phyloP scores from a whole-genome alignment of 306 rosid genomes.

The Pueraria montana region DNA sequence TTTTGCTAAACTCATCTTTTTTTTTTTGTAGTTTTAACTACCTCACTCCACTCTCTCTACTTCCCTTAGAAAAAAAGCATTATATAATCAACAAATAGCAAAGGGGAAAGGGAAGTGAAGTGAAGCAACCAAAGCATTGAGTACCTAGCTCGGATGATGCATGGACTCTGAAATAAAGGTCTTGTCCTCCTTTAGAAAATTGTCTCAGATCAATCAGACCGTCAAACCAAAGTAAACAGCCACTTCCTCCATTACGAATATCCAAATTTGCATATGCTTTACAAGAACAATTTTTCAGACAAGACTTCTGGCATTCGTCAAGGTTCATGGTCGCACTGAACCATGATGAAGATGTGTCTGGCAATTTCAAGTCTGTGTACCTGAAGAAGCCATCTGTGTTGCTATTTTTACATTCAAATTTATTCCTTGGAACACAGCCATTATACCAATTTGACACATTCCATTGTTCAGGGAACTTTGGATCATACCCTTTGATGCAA shows the following conservation, averaged over 20 bases:
- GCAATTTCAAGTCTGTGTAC: neutral
- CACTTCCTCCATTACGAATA: slow-evolving; percentile 29
- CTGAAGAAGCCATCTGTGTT: neutral
- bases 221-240: slow-evolving; percentile 50
- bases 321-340: too few species aligned
- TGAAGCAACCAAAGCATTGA: neutral
- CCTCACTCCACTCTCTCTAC: too few species aligned
- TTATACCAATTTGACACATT: too few species aligned
- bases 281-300: too few species aligned
- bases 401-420: neutral
- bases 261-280: slow-evolving; percentile 6
- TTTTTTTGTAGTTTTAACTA: neutral
- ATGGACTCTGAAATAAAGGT: slow-evolving; percentile 40
- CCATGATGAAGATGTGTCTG: too few species aligned
- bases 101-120: neutral
- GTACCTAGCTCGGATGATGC: slow-evolving; percentile 46
- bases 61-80: too few species aligned
- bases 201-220: neutral
- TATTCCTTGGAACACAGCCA: too few species aligned
- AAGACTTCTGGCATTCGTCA: too few species aligned
- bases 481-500: too few species aligned
- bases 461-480: too few species aligned
- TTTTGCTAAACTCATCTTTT: neutral
- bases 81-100: too few species aligned
- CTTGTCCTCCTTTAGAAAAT: slow-evolving; percentile 42